Evolutionary conservation across 805 yeast species (phyloP), one percentile per base, ranked within the genome.

Genomic region (Metschnikowia chrysomelidarum): DNA sequence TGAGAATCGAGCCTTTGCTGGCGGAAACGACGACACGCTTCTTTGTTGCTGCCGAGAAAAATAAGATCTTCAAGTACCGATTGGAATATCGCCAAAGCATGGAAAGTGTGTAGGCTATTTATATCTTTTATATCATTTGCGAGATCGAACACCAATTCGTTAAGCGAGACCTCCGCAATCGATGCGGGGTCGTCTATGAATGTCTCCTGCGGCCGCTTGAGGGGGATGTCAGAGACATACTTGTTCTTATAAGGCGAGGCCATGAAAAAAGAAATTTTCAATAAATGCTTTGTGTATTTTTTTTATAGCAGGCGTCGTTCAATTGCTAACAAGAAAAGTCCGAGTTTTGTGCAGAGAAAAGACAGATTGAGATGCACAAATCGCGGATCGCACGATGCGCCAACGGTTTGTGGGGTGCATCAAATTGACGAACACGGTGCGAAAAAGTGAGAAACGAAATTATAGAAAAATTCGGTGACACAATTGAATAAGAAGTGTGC

Each of bases 171-270:
- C 29, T 64, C 71, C 4, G 56, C 62, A 5, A 63, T 44, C 27
- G 52, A 45, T 17, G 32, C 38, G 2, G 73, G 72, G 19, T 57
- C 69, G 46, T 67, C 72, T 23, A 56, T 62, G 49, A 67, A 67
- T 12, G 73, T 65, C 44, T 64, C 67, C 30, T 53, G 59, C 4
- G 60, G 54, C 14, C 56, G 54, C 36, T 66, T 66, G 40, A 67
- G 56, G 29, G 65, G 69, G 17, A 67, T 51, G 19, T 65, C 71
- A 9, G 48, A 38, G 18, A 50, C 48, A 24, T 41, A 44, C 24
- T 46, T 35, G 41, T 48, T 38, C 18, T 19, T 34, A 29, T 46
- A 41, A 5, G 22, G 27, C 12, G 35, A 18, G 18, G 32, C 25
- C 40, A 36, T 34, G 32, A 7, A 25, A 7, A 25, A 13, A 25